phyloP scores from a whole-genome alignment of 2,329 filamentous ascomycete species.

The Aspergillus japonicus region DNA sequence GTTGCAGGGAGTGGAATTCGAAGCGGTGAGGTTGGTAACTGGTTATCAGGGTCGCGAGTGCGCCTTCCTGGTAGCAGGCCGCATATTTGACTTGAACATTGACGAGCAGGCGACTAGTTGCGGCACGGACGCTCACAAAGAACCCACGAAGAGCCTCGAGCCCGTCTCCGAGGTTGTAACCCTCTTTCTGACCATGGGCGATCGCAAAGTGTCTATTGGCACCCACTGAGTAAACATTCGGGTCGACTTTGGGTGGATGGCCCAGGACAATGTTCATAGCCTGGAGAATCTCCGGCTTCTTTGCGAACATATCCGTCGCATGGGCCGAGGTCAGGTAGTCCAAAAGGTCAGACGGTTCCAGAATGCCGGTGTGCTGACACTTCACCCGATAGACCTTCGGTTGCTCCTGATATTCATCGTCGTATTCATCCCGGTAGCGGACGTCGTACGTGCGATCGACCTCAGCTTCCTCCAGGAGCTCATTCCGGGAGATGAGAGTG shows the following conservation, averaged over 20 bases:
- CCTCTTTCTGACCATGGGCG: slow-evolving; percentile 31
- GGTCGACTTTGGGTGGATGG: slow-evolving; percentile 46
- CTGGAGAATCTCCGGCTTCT: slow-evolving; percentile 55
- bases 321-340: slow-evolving; percentile 43
- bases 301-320: slow-evolving; percentile 37
- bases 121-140: slow-evolving; percentile 60
- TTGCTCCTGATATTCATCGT: slow-evolving; percentile 32
- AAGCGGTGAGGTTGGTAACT: no score
- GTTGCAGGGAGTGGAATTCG: neutral
- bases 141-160: slow-evolving; percentile 61
- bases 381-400: slow-evolving; percentile 38
- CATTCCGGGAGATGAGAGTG: slow-evolving; percentile 35
- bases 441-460: slow-evolving; percentile 24
- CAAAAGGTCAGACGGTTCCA: slow-evolving; percentile 44
- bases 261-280: slow-evolving; percentile 59
- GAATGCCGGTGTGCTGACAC: slow-evolving; percentile 33
- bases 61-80: slow-evolving; percentile 55
- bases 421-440: slow-evolving; percentile 37
- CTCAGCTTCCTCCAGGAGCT: slow-evolving; percentile 24
- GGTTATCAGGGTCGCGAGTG: slow-evolving; percentile 29
- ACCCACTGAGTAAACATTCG: slow-evolving; percentile 47
- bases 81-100: slow-evolving; percentile 63
- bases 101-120: slow-evolving; percentile 57
- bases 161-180: slow-evolving; percentile 48
- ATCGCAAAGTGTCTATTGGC: slow-evolving; percentile 55